Evolutionary conservation across 2,329 filamentous ascomycete genomes (phyloP), one percentile per base, ranked within the genome.

Genomic region (Daldinia sp.): DNA sequence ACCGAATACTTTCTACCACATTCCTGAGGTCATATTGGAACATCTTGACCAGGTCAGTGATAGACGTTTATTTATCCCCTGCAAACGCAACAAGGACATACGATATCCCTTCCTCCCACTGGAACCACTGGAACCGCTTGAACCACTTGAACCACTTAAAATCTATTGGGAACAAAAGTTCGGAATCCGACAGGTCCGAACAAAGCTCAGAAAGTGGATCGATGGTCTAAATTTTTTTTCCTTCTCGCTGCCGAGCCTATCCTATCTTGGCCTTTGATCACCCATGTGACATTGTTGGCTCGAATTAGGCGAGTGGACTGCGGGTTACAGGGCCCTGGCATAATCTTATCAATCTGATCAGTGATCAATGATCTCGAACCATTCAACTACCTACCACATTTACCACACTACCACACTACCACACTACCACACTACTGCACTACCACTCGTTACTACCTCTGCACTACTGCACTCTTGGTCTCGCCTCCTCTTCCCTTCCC

Each of bases 321-420:
- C 43, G 45, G 39, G 59, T 57, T 59, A 62, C 64, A 65, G 61
- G 68, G 58, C 54, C 67, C 68, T 68, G 68, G 62, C 67, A 70
- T 76, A 75, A 76, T 76, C 74, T 76, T 75, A 76, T 76, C 74
- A 76, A 76, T 76, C 74, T 74, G 73, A 76, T 76, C 74, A 76
- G 73, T 74, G 67, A 76, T 75, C 73, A 76, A 72, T 74, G 67
- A 65, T 70, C 71, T 70, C 66, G 66, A 66, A 67, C 67, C 67
- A 66, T 68, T n/a, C 58, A 30, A 53, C 63, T 64, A 29, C 45
- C 63, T 64, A 29, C 45, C 45, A 32, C 4, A 45, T 7, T 45
- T 23, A 23, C 27, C 39, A 45, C n/a, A n/a, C n/a, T n/a, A n/a
- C n/a, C n/a, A n/a, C n/a, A n/a, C n/a, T n/a, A n/a, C n/a, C n/a